Evolutionary conservation across 1,139 yeast species (phyloP), one percentile per base, ranked within the genome.

Genomic region (Meyerozyma carpophila): DNA sequence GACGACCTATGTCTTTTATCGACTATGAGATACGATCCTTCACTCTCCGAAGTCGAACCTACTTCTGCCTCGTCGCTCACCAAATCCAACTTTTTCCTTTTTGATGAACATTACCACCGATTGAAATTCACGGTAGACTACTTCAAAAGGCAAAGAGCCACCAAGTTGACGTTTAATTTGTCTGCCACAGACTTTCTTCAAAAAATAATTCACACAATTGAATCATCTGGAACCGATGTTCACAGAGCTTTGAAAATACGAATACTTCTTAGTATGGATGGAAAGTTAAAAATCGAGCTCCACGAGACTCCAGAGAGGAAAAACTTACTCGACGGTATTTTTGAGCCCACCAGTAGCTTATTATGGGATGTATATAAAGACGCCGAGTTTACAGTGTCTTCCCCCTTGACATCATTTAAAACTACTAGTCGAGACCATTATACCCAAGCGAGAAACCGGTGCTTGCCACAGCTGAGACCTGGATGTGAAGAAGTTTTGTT

Each of bases 391-490:
- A 73, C 79, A 0, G 56, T 75, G 43, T 74, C 80, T 0, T 80
- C 94, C 0, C 88, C 91, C 2, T 88, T 85, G 60, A 89, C 96
- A 0, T 84, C 95, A 3, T 86, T 91, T 67, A 93, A 93, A 59
- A 93, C 98, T 0, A 88, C 97, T 0, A 66, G 71, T 29, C 70
- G 98, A 49, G 68, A 68, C 2, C 79, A 73, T 41, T 91, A 91
- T 59, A 73, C 68, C 38, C 69, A 59, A 3, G 84, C 96, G 0
- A 68, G 98, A 45, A 60, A 60, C 2, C 65, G 85, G 43, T 48
- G 62, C n/a, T 52, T 67, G 18, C 72, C 76, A 2, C 70, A 71
- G 5, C 44, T 48, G 11, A 55, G 56, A 3, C 67, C 73, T 0
- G 65, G 67, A 0, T 56, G 54, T 21, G 77, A 81, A 44, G 98